Evolutionary conservation across 2,329 filamentous ascomycete species (phyloP).

Genomic region (Alternaria ethzedia): DNA sequence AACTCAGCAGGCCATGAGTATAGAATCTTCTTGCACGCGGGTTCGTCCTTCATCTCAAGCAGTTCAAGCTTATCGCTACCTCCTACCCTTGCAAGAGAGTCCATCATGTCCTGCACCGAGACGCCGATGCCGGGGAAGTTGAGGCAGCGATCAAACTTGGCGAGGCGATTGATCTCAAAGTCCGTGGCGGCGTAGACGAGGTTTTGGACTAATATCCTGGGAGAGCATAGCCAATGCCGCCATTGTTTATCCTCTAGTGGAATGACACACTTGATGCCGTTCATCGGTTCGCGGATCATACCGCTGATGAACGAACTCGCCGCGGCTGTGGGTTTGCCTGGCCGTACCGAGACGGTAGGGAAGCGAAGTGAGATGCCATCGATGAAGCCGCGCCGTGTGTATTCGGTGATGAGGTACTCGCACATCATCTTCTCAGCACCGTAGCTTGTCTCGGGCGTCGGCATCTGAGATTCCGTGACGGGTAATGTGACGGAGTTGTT

Average conservation of each 20-base stretch:
- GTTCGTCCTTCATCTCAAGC: conserved; percentile 56
- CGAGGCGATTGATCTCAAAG: conserved; percentile 53
- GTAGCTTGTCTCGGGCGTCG: conserved; percentile 65
- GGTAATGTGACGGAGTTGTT: conserved; percentile 56
- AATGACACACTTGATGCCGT: conserved; percentile 56
- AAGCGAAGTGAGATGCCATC: conserved; percentile 63
- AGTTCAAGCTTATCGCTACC: conserved; percentile 57
- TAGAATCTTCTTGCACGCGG: conserved; percentile 56
- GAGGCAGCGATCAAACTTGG: conserved; percentile 53
- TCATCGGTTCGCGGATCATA: conserved; percentile 67
- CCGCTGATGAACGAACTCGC: conserved; percentile 65
- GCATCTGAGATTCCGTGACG: conserved; percentile 48
- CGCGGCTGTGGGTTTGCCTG: conserved; percentile 62
- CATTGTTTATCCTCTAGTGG: conserved; percentile 55
- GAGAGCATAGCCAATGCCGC: conserved; percentile 62
- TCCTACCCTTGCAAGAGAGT: conserved; percentile 58
- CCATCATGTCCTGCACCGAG: conserved; percentile 60
- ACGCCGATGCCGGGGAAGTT: conserved; percentile 47
- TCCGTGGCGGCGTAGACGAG: conserved; percentile 53
- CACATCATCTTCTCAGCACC: conserved; percentile 66
- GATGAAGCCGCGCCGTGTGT: conserved; percentile 63
- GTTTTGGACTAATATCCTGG: conserved; percentile 59
- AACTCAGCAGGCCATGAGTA: conserved; percentile 61
- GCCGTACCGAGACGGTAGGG: conserved; percentile 64
- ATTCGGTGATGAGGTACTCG: conserved; percentile 65